Base-by-base conservation (phyloP, 1,139 yeast genomes). In the Martiniozyma asiatica region DNA sequence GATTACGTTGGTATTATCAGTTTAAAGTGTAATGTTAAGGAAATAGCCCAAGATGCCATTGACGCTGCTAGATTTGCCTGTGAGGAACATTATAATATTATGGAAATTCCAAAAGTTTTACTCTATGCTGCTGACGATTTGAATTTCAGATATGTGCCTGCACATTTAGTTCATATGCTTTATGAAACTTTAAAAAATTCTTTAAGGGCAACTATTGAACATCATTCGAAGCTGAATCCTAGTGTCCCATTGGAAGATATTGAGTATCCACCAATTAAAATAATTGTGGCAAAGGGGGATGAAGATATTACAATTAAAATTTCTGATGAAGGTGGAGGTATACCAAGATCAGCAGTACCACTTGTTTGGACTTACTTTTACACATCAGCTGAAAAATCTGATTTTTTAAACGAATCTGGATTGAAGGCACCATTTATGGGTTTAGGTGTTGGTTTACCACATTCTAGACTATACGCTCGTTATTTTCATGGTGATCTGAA, bases 261-360 rank as follows among this genome's bases (percentile, higher is more conserved):
- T 40, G 62, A 65, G 35, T 82, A 73, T 51, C 94, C 95, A 0
- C 80, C 93, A 2, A 77, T 85, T 25, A 82, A 82, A 53, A 79
- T 85, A 16, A 80, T 85, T 36, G 85, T 84, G 16, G 81, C 87
- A n/a, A 84, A 82, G 51, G 96, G 96, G 9, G 70, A 73, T 25
- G 94, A 84, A 50, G 95, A 85, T 50, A 82, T 85, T 40, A 85
- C 95, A n/a, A 78, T 84, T 44, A 85, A 85, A 53, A 76, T 84
- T 36, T 76, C 89, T 25, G 96, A 84, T 51, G 94, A 84, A 58
- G 96, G 95, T 28, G 96, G 95, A 24, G 95, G 95, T 18, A 82
- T 85, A 37, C 81, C 94, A 4, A 64, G 94, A 38, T 68, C 84
- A 38, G 89, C 81, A 35, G 69, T 81, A 15, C 93, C 94, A 2